phyloP scores from a whole-genome alignment of 148 eudicot genomes.

The Simmondsia chinensis region DNA sequence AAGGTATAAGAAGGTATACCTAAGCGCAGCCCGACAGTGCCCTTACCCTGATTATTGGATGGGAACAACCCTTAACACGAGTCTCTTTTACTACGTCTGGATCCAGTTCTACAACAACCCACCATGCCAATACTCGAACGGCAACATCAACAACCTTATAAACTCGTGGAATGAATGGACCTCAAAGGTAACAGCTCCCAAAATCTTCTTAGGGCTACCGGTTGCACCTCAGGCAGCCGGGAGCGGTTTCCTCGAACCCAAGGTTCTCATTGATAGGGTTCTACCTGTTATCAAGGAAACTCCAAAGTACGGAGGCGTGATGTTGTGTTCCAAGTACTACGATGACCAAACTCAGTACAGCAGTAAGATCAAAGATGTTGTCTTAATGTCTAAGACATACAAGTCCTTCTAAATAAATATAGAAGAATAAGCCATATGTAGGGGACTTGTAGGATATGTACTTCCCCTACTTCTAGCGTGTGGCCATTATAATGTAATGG shows the following conservation, averaged over 20 bases:
- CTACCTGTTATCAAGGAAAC: not conserved
- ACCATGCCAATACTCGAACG: not conserved
- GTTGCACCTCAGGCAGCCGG: not conserved
- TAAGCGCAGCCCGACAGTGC: slow-evolving; percentile 9
- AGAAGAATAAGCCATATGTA: no score
- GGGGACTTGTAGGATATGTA: no score
- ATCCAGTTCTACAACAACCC: slow-evolving; percentile 12
- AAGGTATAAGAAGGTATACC: slow-evolving; percentile 1
- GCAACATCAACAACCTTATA: not conserved
- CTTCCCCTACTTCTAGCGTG: no score
- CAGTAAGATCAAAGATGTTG: not conserved
- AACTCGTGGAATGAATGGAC: slow-evolving; percentile 5
- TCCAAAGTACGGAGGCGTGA: slow-evolving; percentile 1
- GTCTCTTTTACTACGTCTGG: slow-evolving; percentile 10
- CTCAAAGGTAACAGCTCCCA: not conserved
- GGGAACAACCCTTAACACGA: slow-evolving; percentile 5
- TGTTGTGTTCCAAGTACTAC: not conserved
- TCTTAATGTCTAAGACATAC: no score
- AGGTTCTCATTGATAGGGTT: not conserved
- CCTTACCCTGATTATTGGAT: slow-evolving; percentile 5
- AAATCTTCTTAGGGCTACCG: slow-evolving; percentile 6
- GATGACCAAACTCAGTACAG: not conserved
- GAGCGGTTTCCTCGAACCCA: not conserved
- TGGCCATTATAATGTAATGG: no score
- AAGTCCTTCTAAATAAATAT: no score